Evolutionary conservation across 345 rosid species (phyloP), one percentile per base, ranked within the genome.

Genomic region (Eucalyptus curtisii): DNA sequence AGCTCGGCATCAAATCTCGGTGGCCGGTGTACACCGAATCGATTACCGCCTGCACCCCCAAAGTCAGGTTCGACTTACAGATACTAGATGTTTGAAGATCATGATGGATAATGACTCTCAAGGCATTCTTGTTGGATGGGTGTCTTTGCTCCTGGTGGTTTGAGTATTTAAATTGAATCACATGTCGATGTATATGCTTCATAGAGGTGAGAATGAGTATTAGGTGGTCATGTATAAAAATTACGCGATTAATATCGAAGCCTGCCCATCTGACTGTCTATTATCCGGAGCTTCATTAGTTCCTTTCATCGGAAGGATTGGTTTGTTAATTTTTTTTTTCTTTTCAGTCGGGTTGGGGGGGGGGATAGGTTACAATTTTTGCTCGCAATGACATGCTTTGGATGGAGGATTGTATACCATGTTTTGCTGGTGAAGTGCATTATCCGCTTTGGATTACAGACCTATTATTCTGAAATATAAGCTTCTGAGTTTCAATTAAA

Each of bases 21-120:
- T 53, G 94, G 99, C 90, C 98, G 98, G 25, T 95, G 96, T 71
- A 95, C 99, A 13, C 99, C 99, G 2, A 94, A 64, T 48, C 92
- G 99, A 85, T 59, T 94, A 94, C 99, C 99, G 25, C 99, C 99
- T 11, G 96, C 96, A 33, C 99, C 99, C 10, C 99, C 99, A 4
- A 94, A 90, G 52, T 90, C 96, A 1, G 95, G 94, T 91, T 93
- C 95, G 30, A 89, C 93, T 22, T 91, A 93, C 88, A 91, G 95
- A 93, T 93, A 93, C 84, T 76, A 76, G 84, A 76, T 20, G 82
- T 19, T 76, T 76, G 82, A 76, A 37, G 82, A 40, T 37, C 82
- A 37, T 76, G 82, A 40, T 37, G 82, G 82, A 40, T 20, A 19
- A 76, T 19, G 42, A 10, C 27, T 76, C 45, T 71, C 47, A 11